These are phyloP conservation scores for Rheum nobile DNA, from an alignment of 148 eudicot species.

Conservation along the genomic window DNA sequence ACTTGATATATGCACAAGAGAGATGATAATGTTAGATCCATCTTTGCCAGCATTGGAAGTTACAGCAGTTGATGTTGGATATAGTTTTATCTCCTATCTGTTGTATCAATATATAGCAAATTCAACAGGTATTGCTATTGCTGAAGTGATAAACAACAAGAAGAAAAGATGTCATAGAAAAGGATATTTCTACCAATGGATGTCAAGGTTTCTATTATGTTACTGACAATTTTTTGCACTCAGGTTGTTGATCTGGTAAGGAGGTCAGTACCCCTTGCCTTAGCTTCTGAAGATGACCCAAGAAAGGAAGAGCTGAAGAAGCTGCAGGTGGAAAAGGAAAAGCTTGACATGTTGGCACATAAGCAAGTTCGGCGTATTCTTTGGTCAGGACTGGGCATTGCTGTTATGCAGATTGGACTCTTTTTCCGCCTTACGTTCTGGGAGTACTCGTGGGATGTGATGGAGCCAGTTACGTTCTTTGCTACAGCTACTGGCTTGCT, in stretches of 20 bases:
- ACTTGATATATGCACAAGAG: too few relatives aligned
- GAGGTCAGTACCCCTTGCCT: conserved; percentile 80
- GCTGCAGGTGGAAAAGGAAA: conserved; percentile 53
- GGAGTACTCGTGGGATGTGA: conserved; percentile 98
- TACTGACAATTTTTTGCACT: neutral
- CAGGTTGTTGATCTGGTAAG: conserved; percentile 92
- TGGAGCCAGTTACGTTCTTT: conserved; percentile 94
- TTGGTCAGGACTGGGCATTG: conserved; percentile 71
- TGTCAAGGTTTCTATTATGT: neutral
- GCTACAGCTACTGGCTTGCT: conserved; percentile 60
- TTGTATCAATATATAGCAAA: too few relatives aligned
- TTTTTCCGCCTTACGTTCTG: conserved; percentile 93
- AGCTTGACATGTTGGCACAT: conserved; percentile 68
- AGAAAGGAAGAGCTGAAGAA: conserved; percentile 51
- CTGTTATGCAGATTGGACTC: conserved; percentile 52
- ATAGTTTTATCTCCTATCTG: too few relatives aligned
- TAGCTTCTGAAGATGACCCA: conserved; percentile 80
- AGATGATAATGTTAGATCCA: too few relatives aligned
- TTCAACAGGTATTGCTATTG: too few relatives aligned
- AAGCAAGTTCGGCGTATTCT: conserved; percentile 72
- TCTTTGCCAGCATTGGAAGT: too few relatives aligned
- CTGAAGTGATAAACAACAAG: too few relatives aligned
- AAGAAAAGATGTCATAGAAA: too few relatives aligned
- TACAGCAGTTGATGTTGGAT: too few relatives aligned
- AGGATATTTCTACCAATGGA: too few relatives aligned